Conservation (phyloP, 2,329 filamentous ascomycete species). For the Neospermospora avenae region DNA sequence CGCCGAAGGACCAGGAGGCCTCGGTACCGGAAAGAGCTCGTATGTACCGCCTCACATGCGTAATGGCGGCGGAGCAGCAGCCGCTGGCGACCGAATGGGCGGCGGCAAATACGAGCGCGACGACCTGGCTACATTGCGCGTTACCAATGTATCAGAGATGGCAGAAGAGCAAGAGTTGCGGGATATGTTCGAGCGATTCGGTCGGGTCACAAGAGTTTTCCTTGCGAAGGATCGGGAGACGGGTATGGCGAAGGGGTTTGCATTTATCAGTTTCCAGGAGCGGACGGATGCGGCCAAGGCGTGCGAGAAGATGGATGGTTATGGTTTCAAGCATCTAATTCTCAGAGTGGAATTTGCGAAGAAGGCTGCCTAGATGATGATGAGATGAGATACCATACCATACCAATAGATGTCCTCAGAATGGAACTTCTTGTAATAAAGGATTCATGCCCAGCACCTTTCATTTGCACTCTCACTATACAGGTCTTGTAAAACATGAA, state of each 20-base stretch:
- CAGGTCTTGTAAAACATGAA: not conserved
- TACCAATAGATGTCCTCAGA: constrained; percentile 5
- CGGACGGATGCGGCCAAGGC: constrained; percentile 85
- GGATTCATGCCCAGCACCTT: not conserved
- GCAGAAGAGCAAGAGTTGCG: constrained; percentile 93
- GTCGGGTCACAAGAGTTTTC: constrained; percentile 95
- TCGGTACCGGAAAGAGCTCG: constrained; percentile 68
- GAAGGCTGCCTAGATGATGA: constrained; percentile 47
- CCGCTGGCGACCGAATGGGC: constrained; percentile 76
- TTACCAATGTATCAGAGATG: constrained; percentile 98
- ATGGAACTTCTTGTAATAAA: constrained; percentile 14
- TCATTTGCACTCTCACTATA: not conserved
- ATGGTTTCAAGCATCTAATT: constrained; percentile 83
- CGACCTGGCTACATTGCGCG: constrained; percentile 91
- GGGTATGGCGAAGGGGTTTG: constrained; percentile 94
- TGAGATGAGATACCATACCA: constrained; percentile 6
- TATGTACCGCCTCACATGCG: constrained; percentile 95
- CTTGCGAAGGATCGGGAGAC: constrained; percentile 97
- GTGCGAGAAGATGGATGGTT: constrained; percentile 97
- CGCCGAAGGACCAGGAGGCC: constrained; percentile 48
- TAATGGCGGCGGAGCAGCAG: constrained; percentile 58
- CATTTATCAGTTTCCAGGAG: constrained; percentile 96
- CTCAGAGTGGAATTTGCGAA: constrained; percentile 86
- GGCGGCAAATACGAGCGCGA: constrained; percentile 90
- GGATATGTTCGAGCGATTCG: constrained; percentile 97